Percentiles rank a stretch among this genome's conserved stretches.
phyloP scores from a whole-genome alignment of 2,329 filamentous ascomycete genomes.

The Colletotrichum sp. region DNA sequence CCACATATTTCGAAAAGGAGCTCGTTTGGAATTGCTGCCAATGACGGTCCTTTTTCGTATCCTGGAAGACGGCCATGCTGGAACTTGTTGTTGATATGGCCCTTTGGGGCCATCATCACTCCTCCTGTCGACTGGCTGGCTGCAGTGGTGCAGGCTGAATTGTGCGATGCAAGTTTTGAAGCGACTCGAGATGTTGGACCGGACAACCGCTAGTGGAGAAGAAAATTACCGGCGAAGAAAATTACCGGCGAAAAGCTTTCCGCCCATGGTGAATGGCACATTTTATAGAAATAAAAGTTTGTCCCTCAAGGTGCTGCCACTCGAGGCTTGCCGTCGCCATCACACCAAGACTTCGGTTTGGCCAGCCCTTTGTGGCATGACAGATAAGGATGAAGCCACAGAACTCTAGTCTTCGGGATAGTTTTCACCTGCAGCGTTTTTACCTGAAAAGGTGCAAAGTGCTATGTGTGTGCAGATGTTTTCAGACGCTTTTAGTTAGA shows the following conservation, averaged over 20 bases:
- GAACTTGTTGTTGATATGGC: neutral
- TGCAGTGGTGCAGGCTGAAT: neutral
- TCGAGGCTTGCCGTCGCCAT: neutral
- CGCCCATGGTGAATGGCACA: fast-evolving
- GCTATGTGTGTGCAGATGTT: neutral
- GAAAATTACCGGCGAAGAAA: neutral
- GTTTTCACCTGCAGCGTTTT: neutral
- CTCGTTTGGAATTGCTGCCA: neutral
- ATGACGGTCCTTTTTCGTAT: neutral
- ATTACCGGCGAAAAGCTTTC: neutral
- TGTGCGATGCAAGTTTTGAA: neutral
- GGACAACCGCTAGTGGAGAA: neutral
- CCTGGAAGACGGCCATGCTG: neutral
- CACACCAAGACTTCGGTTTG: neutral
- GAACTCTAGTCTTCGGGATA: neutral
- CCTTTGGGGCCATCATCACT: neutral
- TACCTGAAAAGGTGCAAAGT: neutral
- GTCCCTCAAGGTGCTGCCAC: neutral
- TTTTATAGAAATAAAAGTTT: neutral
- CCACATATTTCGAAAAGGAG: neutral
- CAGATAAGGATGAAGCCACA: neutral
- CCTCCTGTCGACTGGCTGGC: neutral
- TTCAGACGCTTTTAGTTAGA: neutral
- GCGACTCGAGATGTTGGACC: neutral
- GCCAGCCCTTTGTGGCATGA: neutral